phyloP scores from a whole-genome alignment of 257 asterid genomes.

The Misopates orontium region DNA sequence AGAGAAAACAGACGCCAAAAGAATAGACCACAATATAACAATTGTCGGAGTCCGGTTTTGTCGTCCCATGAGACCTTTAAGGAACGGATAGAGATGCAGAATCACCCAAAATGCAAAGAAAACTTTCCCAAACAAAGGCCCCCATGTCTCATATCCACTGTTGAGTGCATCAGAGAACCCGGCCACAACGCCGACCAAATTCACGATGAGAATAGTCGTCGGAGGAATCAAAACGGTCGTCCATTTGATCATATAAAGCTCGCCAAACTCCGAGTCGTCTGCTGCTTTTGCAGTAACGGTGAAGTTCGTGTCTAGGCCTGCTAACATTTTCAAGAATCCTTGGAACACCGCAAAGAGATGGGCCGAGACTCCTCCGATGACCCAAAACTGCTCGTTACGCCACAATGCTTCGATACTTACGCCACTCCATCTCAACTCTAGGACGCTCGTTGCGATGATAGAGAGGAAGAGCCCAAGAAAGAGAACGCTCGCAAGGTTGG shows the following conservation, averaged over 20 bases:
- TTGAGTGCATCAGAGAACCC: conserved; percentile 93
- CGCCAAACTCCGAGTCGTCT: conserved; percentile 83
- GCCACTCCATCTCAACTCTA: conserved; percentile 95
- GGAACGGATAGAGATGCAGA: conserved; percentile 85
- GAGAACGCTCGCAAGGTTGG: conserved; percentile 84
- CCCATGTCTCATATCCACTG: conserved; percentile 93
- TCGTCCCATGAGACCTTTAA: conserved; percentile 92
- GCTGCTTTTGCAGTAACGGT: conserved; percentile 85
- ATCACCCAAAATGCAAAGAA: conserved; percentile 97
- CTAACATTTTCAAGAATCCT: conserved; percentile 90
- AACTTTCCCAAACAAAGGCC: conserved; percentile 87
- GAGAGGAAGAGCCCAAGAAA: conserved; percentile 86
- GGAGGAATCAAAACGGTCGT: conserved; percentile 97
- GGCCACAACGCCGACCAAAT: conserved; percentile 91
- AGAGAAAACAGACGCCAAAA: conserved; percentile 91
- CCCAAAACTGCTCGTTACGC: conserved; percentile 99
- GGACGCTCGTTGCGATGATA: conserved; percentile 75
- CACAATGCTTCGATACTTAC: conserved; percentile 91
- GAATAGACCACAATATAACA: conserved; percentile 87
- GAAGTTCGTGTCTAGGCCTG: conserved; percentile 90
- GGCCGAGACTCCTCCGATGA: conserved; percentile 95
- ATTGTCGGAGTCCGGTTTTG: conserved; percentile 94
- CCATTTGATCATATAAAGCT: conserved; percentile 87
- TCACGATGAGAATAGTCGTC: conserved; percentile 71
- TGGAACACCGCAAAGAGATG: conserved; percentile 98